Evolutionary conservation across 2,329 filamentous ascomycete species (phyloP).

Genomic region (Neoscytalidium dimidiatum): DNA sequence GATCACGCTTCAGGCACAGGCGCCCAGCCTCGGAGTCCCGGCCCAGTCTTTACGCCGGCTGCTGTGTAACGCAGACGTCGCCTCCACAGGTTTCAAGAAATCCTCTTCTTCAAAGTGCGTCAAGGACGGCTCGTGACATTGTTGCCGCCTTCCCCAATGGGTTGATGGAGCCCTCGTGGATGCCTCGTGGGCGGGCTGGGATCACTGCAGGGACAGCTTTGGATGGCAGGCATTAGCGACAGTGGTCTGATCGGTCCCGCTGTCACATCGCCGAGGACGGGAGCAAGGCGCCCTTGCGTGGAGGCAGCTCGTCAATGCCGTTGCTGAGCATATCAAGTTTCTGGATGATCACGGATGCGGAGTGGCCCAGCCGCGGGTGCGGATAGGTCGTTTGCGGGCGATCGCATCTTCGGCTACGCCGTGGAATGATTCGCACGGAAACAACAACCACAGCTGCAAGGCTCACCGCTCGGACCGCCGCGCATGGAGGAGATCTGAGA

Average conservation of each 20-base stretch:
- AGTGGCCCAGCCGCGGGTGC: not conserved
- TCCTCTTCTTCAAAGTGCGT: conserved; percentile 4
- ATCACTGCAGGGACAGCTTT: not conserved
- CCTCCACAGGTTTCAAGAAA: conserved; percentile 12
- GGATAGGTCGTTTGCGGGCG: not conserved
- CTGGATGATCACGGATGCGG: not conserved
- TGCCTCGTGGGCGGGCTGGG: conserved; percentile 4
- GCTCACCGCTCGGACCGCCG: conserved; percentile 10
- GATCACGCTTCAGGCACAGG: not conserved
- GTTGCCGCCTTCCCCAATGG: not conserved
- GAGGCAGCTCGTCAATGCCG: not conserved
- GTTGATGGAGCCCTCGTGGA: not conserved
- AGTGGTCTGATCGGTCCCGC: conserved; percentile 10
- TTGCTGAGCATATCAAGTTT: not conserved
- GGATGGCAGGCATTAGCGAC: not conserved
- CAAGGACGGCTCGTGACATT: not conserved
- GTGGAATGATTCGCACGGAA: conserved; percentile 10
- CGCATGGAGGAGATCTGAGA: conserved; percentile 13
- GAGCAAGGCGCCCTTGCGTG: conserved; percentile 10
- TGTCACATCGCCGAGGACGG: not conserved
- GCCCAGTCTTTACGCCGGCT: not conserved
- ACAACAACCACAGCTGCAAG: not conserved
- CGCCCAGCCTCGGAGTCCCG: not conserved
- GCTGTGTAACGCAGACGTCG: conserved; percentile 1
- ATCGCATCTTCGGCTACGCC: conserved; percentile 12